A percentile compares a stretch with the other conserved stretches of the same genome.
These are phyloP conservation scores for Pythium grandisporangium DNA, from an alignment of 352 stramenopile species.

Conservation along the genomic window DNA sequence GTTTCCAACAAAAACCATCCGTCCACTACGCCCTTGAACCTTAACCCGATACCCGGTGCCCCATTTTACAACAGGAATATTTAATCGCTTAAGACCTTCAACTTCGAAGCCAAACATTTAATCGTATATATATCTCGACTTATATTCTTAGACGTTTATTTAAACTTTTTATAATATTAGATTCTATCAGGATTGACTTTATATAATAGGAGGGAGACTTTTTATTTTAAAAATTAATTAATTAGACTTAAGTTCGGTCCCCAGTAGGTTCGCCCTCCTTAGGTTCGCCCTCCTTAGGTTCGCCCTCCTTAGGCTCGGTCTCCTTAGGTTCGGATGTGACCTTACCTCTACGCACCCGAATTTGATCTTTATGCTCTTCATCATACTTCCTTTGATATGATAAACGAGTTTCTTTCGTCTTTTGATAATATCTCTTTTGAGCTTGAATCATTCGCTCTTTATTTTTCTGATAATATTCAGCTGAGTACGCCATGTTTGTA, in stretches of 20 bases:
- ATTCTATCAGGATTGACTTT: slow-evolving; percentile 4
- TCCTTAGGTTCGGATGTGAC: too few species aligned
- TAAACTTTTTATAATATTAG: slow-evolving; percentile 11
- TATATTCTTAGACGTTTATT: background rate
- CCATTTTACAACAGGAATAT: background rate
- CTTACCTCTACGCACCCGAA: too few species aligned
- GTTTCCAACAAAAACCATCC: background rate
- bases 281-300: slow-evolving; percentile 3
- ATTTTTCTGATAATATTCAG: background rate
- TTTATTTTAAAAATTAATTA: too few species aligned
- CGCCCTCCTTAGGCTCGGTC: too few species aligned
- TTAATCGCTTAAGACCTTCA: background rate
- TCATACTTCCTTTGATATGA: slow-evolving; percentile 1
- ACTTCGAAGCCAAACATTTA: background rate
- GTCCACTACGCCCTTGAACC: background rate
- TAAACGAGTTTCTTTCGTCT: background rate
- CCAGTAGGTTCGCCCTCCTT: slow-evolving; percentile 6
- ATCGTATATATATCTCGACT: slow-evolving; percentile 1
- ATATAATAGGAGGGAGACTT: too few species aligned
- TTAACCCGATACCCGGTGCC: background rate
- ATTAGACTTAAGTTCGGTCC: slow-evolving; percentile 9
- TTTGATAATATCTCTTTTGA: slow-evolving; percentile 1
- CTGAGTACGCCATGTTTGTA: background rate
- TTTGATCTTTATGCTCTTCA: slow-evolving; percentile 15
- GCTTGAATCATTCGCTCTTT: background rate